Conservation (phyloP, 2,329 filamentous ascomycete genomes). For the Pseudocercospora ulei region DNA sequence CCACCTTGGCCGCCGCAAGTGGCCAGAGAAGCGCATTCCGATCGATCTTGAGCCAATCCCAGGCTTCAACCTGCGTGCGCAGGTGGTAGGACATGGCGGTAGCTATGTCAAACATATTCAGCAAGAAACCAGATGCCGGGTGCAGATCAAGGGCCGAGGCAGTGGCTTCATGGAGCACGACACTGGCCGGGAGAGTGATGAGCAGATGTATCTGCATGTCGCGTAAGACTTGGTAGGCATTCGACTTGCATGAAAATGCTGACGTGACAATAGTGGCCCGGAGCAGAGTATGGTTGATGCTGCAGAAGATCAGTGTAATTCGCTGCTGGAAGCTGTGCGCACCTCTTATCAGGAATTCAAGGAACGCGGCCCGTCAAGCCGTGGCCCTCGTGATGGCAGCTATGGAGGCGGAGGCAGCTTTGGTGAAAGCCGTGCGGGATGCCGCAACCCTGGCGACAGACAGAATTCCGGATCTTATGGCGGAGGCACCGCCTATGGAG, state of each 20-base stretch:
- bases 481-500: constrained; percentile 35
- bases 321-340: constrained; percentile 75
- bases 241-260: constrained; percentile 4
- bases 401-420: constrained; percentile 33
- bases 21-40: constrained; percentile 91
- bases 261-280: constrained; percentile 55
- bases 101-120: constrained; percentile 98
- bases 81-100: constrained; percentile 89
- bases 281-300: constrained; percentile 75
- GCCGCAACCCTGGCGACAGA: constrained; percentile 34
- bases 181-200: constrained; percentile 83
- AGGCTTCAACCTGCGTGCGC: constrained; percentile 90
- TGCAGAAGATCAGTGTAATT: constrained; percentile 80
- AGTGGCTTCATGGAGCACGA: constrained; percentile 87
- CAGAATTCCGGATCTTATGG: constrained; percentile 34
- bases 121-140: constrained; percentile 84
- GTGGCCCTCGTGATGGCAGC: constrained; percentile 39
- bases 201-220: constrained; percentile 93
- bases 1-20: constrained; percentile 90
- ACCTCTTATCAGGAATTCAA: constrained; percentile 87
- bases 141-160: constrained; percentile 94
- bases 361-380: constrained; percentile 46
- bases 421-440: constrained; percentile 37
- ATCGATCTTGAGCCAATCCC: constrained; percentile 83
- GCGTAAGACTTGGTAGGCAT: constrained; percentile 52